Evolutionary conservation across 176 grass and related monocot species (phyloP).

Genomic region (Phoenix roebelenii): DNA sequence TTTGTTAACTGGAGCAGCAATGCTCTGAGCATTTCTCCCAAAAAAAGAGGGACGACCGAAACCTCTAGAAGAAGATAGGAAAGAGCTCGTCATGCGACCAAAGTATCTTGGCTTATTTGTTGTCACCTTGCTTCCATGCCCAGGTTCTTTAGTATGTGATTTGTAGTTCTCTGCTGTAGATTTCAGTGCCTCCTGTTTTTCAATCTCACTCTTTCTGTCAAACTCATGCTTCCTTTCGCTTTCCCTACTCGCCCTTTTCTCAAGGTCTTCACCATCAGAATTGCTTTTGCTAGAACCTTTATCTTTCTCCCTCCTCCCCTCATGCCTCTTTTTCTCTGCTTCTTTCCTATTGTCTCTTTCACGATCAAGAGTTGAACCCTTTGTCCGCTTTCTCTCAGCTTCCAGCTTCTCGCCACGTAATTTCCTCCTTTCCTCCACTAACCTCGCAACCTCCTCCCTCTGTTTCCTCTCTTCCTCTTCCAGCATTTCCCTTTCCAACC

Average conservation of each 20-base stretch:
- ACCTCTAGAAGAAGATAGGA: conserved; percentile 61
- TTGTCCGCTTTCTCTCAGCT: conserved; percentile 52
- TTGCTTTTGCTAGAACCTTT: conserved; percentile 84
- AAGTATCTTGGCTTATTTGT: conserved; percentile 58
- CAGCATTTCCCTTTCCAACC: conserved; percentile 84
- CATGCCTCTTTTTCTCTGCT: conserved; percentile 39
- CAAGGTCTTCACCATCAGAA: conserved; percentile 74
- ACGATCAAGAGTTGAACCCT: conserved; percentile 46
- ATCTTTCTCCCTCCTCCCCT: conserved; percentile 71
- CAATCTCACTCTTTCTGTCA: conserved; percentile 43
- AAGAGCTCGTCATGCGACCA: conserved; percentile 49
- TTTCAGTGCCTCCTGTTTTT: conserved; percentile 28
- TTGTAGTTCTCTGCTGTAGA: conserved; percentile 30
- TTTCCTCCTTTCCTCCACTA: conserved; percentile 85
- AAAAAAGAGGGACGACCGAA: conserved; percentile 51
- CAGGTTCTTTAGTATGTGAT: conserved; percentile 26
- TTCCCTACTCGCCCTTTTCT: conserved; percentile 43
- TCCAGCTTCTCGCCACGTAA: conserved; percentile 76
- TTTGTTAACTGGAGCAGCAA: conserved; percentile 44
- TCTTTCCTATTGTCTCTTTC: conserved; percentile 71
- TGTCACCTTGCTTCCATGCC: conserved; percentile 26
- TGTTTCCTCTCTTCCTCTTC: conserved; percentile 98
- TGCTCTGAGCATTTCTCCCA: conserved; percentile 43
- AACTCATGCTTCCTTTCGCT: conserved; percentile 39
- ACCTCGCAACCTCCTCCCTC: conserved; percentile 70